A percentile compares a stretch with the other conserved stretches of the same genome.
Conservation (phyloP, 78 protist genomes). For the Dictyostelium firmibasis region DNA sequence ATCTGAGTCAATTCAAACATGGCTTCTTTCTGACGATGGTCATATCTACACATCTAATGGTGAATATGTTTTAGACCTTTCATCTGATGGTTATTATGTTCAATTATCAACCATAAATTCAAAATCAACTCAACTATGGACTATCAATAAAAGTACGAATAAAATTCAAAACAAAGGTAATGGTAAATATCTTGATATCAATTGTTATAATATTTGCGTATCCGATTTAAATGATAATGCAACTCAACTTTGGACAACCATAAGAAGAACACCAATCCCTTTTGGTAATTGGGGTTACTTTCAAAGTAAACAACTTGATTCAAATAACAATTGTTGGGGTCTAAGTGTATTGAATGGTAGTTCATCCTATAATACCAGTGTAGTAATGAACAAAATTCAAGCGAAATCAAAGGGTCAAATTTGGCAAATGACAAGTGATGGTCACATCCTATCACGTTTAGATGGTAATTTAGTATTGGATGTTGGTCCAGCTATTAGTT, state of each 20-base stretch:
- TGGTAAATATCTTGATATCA: neutral
- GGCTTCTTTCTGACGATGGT: neutral
- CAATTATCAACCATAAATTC: neutral
- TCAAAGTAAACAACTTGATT: neutral
- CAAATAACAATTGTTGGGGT: neutral
- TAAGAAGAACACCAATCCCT: neutral
- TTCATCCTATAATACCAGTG: neutral
- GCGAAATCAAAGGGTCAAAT: neutral
- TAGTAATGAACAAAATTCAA: neutral
- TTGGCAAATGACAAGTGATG: slow-evolving; percentile 12
- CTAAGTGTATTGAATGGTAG: neutral
- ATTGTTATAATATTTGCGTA: neutral
- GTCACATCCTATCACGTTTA: neutral
- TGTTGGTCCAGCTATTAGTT: neutral
- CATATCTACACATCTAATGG: neutral
- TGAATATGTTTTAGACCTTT: neutral
- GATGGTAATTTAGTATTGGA: neutral
- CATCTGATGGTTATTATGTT: neutral
- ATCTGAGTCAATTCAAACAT: neutral
- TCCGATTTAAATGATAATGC: neutral
- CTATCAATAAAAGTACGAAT: neutral
- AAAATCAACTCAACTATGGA: neutral
- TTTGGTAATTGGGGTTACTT: neutral
- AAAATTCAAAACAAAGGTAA: neutral
- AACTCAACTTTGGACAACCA: neutral